Evolutionary conservation across 2,329 filamentous ascomycete species (phyloP), one percentile per base, ranked within the genome.

Genomic region (Alternaria infectoria): DNA sequence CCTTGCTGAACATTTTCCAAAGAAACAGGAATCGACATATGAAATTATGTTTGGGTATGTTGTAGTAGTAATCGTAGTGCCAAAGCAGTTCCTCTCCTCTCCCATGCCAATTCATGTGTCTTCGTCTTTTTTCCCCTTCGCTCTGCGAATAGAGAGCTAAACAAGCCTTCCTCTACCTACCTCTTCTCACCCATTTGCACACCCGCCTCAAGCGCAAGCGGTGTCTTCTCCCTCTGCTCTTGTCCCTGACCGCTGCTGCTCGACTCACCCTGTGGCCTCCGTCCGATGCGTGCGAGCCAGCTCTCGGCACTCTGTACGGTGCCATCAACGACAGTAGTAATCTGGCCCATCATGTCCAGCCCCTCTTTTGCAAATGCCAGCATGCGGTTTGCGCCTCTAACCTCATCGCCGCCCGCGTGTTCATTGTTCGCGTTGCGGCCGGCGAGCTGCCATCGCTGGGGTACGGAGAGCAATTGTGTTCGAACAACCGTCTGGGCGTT

Each of bases 281-380:
- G 80, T 36, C 85, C 92, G 62, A 97, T 84, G 19, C 90, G 86
- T 62, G 94, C 91, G 68, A 95, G 92, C 96, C 96, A 98, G 71
- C 90, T 89, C 80, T 98, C 95, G 0, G 96, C 96, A 72, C 92
- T 96, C 59, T 92, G 87, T 57, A 98, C 91, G 0, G 96, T 98
- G 57, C 93, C 91, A 70, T 96, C 92, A 9, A 98, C 86, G 2
- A 97, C 92, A 6, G 90, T 89, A 44, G 90, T 96, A 54, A 99
- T 93, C 78, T 97, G 93, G 1, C 89, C 87, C 86, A 98, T 93
- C 91, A 98, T 97, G 71, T 97, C 93, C 13, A 98, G 84, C 0
- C 94, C 93, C 77, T 98, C 95, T 73, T 91, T 91, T 7, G 95
- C 95, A 55, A 98, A 88, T 2, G 96, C 89, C 12, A 98, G 83